Base-by-base conservation (phyloP, 176 grass and related monocot genomes). In the Oropetium thomaeum region DNA sequence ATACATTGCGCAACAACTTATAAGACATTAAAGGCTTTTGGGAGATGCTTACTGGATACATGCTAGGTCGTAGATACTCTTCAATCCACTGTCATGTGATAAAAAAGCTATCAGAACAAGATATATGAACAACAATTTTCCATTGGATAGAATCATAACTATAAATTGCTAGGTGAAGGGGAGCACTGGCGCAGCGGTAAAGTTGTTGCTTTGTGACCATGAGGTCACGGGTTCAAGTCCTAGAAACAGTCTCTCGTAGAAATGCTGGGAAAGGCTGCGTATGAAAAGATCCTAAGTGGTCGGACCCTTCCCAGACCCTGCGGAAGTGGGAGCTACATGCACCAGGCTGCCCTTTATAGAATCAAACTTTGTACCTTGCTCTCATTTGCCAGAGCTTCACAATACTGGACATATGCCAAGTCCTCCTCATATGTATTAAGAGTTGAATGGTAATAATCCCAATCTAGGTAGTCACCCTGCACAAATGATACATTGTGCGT, bases 341-440 rank as follows among this genome's bases (percentile, higher is more conserved):
- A n/a, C n/a, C n/a, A n/a, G n/a, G n/a, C n/a, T n/a, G n/a, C n/a
- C n/a, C n/a, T n/a, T n/a, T n/a, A n/a, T n/a, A n/a, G n/a, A n/a
- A n/a, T n/a, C n/a, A n/a, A n/a, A n/a, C n/a, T n/a, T n/a, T n/a
- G 29, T 80, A 80, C 77, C 77, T 80, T 81, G 12, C 43, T 81
- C 68, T 62, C 15, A 1, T 62, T 62, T 71, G 22, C 57, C 15
- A 81, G 15, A 10, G 26, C 57, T 19, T 81, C 31, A 51, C 7
- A 71, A 30, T 52, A 81, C 40, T 37, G 31, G 10, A 81, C 42
- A 51, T 51, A 81, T 71, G 58, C 42, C 37, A 71, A 10, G 47
- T 81, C 67, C 3, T 44, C 8, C 23, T 62, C 40, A 12, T 71
- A 51, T 4, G 78, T 80, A 62, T 28, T 45, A 61, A 27, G 58